Conservation (phyloP, 495 filamentous ascomycete genomes). For the Aspergillus heteromorphus region DNA sequence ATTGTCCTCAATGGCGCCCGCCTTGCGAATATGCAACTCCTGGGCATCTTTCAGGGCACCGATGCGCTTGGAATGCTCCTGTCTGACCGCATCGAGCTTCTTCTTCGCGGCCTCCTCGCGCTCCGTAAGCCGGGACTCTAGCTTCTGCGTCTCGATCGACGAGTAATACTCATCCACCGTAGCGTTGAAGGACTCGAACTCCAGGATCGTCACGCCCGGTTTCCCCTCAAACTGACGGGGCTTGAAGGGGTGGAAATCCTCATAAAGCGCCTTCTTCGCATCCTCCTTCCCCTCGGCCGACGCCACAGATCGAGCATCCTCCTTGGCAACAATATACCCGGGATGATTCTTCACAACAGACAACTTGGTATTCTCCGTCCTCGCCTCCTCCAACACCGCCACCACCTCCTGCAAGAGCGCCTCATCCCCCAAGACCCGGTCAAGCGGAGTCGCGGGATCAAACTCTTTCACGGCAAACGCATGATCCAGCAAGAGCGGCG, state of each 20-base stretch:
- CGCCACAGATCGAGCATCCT: conserved; percentile 30
- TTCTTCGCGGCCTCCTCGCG: conserved; percentile 72
- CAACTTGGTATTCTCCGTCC: conserved; percentile 41
- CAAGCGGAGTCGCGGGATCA: conserved; percentile 57
- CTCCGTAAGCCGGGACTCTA: conserved; percentile 77
- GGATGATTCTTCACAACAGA: conserved; percentile 26
- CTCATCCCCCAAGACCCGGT: conserved; percentile 63
- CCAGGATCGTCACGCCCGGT: conserved; percentile 56
- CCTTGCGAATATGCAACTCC: conserved; percentile 80
- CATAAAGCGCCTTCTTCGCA: conserved; percentile 58
- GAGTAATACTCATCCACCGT: conserved; percentile 97
- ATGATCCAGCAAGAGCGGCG: conserved; percentile 83
- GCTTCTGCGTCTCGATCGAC: conserved; percentile 87
- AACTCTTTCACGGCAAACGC: conserved; percentile 63
- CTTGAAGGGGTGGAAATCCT: conserved; percentile 93
- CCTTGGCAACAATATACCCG: conserved; percentile 87
- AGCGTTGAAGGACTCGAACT: conserved; percentile 80
- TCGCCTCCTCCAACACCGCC: conserved; percentile 59
- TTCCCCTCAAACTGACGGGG: conserved; percentile 76
- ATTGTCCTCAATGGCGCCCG: conserved; percentile 84
- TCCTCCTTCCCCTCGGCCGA: conserved; percentile 28
- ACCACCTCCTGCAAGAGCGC: conserved; percentile 59
- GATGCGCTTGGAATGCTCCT: conserved; percentile 78
- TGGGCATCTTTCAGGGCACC: conserved; percentile 76
- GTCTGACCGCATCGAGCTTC: conserved; percentile 73